phyloP scores from a whole-genome alignment of 2,329 filamentous ascomycete genomes.

The Shiraia bambusicola region DNA sequence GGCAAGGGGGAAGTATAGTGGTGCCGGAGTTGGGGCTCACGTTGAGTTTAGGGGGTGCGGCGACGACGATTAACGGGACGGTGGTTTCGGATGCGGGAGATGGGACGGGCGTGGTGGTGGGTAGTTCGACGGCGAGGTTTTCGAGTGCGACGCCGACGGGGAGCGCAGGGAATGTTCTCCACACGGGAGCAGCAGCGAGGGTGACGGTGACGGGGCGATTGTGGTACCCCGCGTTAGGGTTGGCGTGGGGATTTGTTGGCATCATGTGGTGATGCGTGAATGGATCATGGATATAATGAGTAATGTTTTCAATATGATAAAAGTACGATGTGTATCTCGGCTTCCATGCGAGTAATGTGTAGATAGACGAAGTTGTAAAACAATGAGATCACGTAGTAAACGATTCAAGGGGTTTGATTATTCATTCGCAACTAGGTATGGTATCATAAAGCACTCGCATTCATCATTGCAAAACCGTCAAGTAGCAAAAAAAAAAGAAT shows the following conservation, averaged over 20 bases:
- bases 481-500: background rate
- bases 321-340: background rate
- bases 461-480: background rate
- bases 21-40: constrained; percentile 16
- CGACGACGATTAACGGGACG: constrained; percentile 12
- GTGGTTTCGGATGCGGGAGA: constrained; percentile 12
- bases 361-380: background rate
- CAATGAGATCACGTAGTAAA: too few relatives aligned
- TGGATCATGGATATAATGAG: background rate
- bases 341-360: background rate
- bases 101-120: constrained; percentile 18
- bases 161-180: background rate
- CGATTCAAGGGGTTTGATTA: too few relatives aligned
- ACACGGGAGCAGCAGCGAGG: background rate
- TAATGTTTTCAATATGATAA: background rate
- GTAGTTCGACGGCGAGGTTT: constrained; percentile 7
- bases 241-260: too few relatives aligned
- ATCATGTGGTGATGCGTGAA: too few relatives aligned
- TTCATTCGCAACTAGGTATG: too few relatives aligned
- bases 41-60: constrained; percentile 10
- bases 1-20: constrained; percentile 8
- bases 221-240: too few relatives aligned
- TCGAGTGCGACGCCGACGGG: background rate
- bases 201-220: too few relatives aligned
- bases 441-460: too few relatives aligned